These are phyloP conservation scores for Schizochytrium sp. DNA, from an alignment of 108 stramenopile genomes.

Conservation along the genomic window DNA sequence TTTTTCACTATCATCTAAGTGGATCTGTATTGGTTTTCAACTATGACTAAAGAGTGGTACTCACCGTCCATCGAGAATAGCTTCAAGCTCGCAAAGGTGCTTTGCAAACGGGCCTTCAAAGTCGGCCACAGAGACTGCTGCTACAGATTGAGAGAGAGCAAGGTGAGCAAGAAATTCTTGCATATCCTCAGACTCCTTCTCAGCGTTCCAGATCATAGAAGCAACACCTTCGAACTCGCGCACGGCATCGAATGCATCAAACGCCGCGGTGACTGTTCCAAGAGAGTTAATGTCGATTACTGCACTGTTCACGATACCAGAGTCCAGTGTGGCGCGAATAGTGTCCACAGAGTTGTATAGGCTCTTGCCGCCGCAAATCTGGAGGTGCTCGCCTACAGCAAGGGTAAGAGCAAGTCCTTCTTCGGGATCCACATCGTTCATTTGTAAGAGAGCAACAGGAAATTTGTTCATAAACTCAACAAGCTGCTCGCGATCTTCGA, in stretches of 20 bases:
- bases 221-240: background rate
- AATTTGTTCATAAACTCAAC: background rate
- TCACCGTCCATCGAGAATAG: background rate
- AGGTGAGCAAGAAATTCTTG: background rate
- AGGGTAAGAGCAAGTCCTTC: background rate
- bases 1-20: background rate
- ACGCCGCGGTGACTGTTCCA: background rate
- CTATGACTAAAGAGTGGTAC: background rate
- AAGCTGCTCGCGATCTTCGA: background rate
- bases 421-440: background rate
- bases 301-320: background rate
- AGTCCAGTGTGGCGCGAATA: background rate
- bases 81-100: slow-evolving; percentile 7
- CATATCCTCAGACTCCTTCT: background rate
- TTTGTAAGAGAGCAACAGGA: background rate
- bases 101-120: slow-evolving; percentile 1
- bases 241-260: background rate
- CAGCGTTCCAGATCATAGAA: background rate
- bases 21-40: background rate
- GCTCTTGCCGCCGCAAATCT: background rate
- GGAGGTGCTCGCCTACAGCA: background rate
- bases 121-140: slow-evolving; percentile 1
- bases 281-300: background rate
- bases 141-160: background rate
- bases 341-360: background rate